phyloP scores from a whole-genome alignment of 331 rosid species.

The Prunus yedoensis region DNA sequence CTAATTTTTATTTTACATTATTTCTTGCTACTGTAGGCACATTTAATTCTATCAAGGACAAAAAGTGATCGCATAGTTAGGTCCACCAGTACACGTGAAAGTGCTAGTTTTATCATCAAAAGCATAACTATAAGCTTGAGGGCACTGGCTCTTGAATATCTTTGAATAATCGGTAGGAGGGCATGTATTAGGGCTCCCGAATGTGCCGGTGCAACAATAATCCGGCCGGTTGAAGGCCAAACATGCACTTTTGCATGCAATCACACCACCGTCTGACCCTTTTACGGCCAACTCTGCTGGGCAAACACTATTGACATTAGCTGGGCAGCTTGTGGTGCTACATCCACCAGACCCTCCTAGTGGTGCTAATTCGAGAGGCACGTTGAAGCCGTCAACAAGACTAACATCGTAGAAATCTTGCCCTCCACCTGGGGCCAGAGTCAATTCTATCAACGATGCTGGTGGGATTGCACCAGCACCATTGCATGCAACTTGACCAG shows the following conservation, averaged over 20 bases:
- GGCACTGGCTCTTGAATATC: conserved; percentile 16
- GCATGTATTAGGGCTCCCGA: conserved; percentile 6
- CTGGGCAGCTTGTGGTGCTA: neutral
- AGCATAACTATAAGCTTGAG: conserved; percentile 31
- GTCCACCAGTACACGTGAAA: conserved; percentile 15
- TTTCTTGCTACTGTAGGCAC: no score
- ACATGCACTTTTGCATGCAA: conserved; percentile 32
- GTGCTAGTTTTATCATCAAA: conserved; percentile 24
- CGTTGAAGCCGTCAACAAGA: conserved; percentile 28
- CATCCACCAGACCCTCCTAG: conserved; percentile 21
- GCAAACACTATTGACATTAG: conserved; percentile 6
- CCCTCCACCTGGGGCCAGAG: conserved; percentile 7
- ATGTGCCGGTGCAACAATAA: conserved; percentile 18
- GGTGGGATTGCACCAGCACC: conserved; percentile 23
- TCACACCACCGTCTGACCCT: conserved; percentile 7
- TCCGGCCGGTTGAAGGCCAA: neutral
- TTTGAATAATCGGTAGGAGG: conserved; percentile 14
- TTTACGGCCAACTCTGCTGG: conserved; percentile 9
- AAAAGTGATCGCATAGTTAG: conserved; percentile 17
- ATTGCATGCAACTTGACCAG: conserved; percentile 22
- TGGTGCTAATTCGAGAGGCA: neutral
- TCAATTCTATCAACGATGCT: conserved; percentile 21
- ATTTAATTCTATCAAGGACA: conserved; percentile 14
- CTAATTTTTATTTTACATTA: neutral
- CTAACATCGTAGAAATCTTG: conserved; percentile 29